phyloP scores from a whole-genome alignment of 805 yeast species.

The Starmerella bacillaris region DNA sequence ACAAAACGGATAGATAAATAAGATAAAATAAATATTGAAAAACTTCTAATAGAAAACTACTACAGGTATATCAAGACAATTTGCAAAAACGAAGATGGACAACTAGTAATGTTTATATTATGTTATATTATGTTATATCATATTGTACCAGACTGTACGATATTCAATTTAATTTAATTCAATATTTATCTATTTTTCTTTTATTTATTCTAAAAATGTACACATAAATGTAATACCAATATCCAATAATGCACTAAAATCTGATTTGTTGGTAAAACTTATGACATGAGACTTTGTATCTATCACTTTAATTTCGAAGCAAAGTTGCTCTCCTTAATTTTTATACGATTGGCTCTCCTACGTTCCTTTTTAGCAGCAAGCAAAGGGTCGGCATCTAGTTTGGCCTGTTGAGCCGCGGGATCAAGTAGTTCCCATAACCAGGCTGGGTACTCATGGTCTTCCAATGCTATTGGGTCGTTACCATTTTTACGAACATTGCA shows the following conservation, averaged over 20 bases:
- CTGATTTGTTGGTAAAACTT: background rate
- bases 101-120: too few species aligned
- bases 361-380: conserved; percentile 52
- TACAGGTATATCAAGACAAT: too few species aligned
- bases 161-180: too few species aligned
- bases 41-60: background rate
- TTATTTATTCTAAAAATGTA: too few species aligned
- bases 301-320: conserved; percentile 30
- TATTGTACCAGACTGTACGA: background rate
- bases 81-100: too few species aligned
- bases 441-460: conserved; percentile 76
- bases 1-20: background rate
- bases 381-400: conserved; percentile 42
- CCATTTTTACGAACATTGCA: conserved; percentile 61
- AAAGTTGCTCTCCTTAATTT: conserved; percentile 66
- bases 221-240: background rate
- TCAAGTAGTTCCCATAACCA: conserved; percentile 88
- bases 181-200: too few species aligned
- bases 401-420: conserved; percentile 37
- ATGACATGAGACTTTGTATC: background rate
- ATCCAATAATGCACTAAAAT: background rate
- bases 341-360: conserved; percentile 46
- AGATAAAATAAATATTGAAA: background rate
- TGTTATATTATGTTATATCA: background rate
- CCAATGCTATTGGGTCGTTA: conserved; percentile 74